Evolutionary conservation across 352 stramenopile genomes (phyloP).

Genomic region (Pythium apleroticum): DNA sequence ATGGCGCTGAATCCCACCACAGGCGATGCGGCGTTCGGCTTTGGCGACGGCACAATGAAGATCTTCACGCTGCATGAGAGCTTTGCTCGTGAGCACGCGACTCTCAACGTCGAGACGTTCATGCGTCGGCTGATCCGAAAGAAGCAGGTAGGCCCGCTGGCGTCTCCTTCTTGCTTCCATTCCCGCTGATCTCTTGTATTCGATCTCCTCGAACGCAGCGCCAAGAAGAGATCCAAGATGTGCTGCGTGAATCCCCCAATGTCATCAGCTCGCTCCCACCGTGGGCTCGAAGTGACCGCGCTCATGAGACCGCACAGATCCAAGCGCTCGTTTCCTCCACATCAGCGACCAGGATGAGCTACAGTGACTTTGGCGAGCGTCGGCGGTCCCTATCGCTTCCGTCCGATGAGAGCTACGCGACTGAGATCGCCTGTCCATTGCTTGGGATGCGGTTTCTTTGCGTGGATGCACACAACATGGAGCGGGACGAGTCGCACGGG

Average conservation of each 20-base stretch:
- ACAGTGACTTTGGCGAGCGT: conserved; percentile 27
- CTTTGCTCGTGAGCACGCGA: conserved; percentile 56
- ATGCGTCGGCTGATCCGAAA: conserved; percentile 36
- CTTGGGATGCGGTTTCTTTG: conserved; percentile 55
- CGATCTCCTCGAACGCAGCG: conserved; percentile 9
- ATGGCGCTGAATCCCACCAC: conserved; percentile 60
- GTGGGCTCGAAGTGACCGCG: conserved; percentile 57
- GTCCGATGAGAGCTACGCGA: conserved; percentile 18
- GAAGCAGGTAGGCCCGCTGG: conserved; percentile 31
- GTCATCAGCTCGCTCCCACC: conserved; percentile 68
- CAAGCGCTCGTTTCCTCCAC: conserved; percentile 27
- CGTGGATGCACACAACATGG: conserved; percentile 16
- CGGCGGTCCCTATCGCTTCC: not conserved
- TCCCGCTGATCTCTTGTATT: not conserved
- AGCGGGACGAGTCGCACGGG: not conserved
- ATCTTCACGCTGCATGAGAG: conserved; percentile 54
- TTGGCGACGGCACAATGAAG: conserved; percentile 65
- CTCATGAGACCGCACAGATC: conserved; percentile 37
- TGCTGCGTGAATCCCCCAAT: conserved; percentile 47
- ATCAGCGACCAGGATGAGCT: conserved; percentile 23
- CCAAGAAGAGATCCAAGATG: conserved; percentile 45
- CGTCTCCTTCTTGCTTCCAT: not conserved
- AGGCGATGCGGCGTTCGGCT: conserved; percentile 65
- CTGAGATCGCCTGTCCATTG: conserved; percentile 46
- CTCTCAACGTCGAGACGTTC: conserved; percentile 48